These are phyloP conservation scores for Rubia yunnanensis DNA, from an alignment of 257 asterid species.

Conservation along the genomic window DNA sequence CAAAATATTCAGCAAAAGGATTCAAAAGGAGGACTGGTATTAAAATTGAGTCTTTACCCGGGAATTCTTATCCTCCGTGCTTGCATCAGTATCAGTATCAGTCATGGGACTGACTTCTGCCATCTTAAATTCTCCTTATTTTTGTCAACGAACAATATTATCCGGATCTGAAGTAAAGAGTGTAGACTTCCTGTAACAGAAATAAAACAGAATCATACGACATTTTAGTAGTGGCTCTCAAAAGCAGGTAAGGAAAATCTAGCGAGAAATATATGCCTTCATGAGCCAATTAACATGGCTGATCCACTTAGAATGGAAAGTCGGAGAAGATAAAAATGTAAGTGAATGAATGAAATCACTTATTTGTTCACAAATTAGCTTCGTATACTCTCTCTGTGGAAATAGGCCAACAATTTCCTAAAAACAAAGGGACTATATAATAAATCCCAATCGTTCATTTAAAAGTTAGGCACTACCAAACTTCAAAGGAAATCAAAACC, in stretches of 20 bases:
- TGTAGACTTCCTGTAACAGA: constrained; percentile 17
- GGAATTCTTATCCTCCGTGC: constrained; percentile 71
- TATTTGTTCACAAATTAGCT: not conserved
- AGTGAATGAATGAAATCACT: not conserved
- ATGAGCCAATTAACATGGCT: not conserved
- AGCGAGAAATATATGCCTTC: not conserved
- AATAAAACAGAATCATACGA: constrained; percentile 5
- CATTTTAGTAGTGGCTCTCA: constrained; percentile 9
- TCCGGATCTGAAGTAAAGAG: constrained; percentile 11
- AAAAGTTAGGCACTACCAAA: not conserved
- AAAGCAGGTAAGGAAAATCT: constrained; percentile 6
- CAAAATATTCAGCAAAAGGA: not conserved
- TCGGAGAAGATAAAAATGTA: not conserved
- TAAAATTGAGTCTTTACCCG: constrained; percentile 33
- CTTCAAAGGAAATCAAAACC: constrained; percentile 1
- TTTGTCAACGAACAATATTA: constrained; percentile 16
- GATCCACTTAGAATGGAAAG: not conserved
- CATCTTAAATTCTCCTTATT: constrained; percentile 39
- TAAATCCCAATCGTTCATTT: not conserved
- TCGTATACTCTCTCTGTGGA: not conserved
- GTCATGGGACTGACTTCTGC: constrained; percentile 81
- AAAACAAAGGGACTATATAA: not conserved
- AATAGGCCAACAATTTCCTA: not conserved
- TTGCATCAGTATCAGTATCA: constrained; percentile 90
- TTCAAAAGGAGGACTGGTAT: not conserved